phyloP scores from a whole-genome alignment of 228 moss, liverwort and hornwort species.

The Sphagnum fallax region DNA sequence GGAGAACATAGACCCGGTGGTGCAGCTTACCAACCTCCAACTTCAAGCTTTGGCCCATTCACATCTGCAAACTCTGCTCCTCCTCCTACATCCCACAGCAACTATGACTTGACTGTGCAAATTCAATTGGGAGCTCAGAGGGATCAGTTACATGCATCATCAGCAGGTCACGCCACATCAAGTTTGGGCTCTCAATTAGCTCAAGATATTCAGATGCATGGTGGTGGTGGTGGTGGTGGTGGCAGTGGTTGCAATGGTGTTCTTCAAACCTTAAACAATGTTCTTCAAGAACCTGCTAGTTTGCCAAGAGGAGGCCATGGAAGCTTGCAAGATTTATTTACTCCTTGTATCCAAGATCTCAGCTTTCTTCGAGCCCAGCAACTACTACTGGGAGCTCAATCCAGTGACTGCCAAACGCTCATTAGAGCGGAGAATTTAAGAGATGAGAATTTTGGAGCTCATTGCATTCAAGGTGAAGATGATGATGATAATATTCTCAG shows the following conservation, averaged over 20 bases:
- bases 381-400: neutral
- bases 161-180: no score
- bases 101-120: conserved; percentile 14
- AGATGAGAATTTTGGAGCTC: neutral
- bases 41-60: neutral
- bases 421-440: neutral
- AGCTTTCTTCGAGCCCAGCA: neutral
- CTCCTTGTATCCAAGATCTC: conserved; percentile 4
- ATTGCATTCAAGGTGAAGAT: neutral
- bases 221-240: no score
- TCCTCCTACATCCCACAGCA: conserved; percentile 17
- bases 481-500: neutral
- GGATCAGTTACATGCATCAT: neutral
- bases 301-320: conserved; percentile 8
- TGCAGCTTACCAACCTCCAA: conserved; percentile 36
- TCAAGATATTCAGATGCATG: no score
- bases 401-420: neutral
- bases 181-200: no score
- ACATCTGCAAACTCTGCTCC: neutral
- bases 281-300: conserved; percentile 9
- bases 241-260: neutral
- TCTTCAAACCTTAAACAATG: neutral
- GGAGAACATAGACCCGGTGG: conserved; percentile 47
- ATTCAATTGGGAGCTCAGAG: conserved; percentile 6
- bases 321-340: no score